These are phyloP conservation scores for Prosopis cineraria DNA, from an alignment of 306 rosid genomes.

Conservation along the genomic window DNA sequence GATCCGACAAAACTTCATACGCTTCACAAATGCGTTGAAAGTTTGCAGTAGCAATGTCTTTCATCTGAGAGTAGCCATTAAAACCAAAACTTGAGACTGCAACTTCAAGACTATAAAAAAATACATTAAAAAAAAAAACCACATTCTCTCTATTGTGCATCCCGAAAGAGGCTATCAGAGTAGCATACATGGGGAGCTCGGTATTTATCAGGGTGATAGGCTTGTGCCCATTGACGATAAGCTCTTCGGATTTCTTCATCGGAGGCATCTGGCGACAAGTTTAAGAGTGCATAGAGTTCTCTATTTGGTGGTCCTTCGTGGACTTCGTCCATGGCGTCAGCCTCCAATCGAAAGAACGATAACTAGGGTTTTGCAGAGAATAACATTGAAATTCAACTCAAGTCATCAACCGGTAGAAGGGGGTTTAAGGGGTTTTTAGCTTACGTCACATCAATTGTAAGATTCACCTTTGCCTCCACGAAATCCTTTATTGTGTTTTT, in stretches of 20 bases:
- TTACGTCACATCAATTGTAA: constrained; percentile 17
- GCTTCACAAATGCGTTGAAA: constrained; percentile 92
- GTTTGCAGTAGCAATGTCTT: constrained; percentile 86
- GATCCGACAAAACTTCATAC: constrained; percentile 84
- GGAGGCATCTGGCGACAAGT: constrained; percentile 89
- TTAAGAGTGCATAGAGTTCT: constrained; percentile 84
- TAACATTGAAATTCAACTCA: not conserved
- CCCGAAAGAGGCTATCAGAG: not conserved
- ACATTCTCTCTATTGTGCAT: not conserved
- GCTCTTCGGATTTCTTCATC: constrained; percentile 97
- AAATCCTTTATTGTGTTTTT: not conserved
- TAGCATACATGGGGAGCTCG: constrained; percentile 74
- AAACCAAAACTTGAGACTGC: constrained; percentile 7
- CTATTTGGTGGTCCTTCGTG: constrained; percentile 59
- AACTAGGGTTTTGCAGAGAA: constrained; percentile 56
- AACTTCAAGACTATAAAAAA: constrained; percentile 5
- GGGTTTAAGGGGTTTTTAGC: constrained; percentile 42
- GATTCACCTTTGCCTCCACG: not conserved
- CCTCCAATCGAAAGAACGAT: not conserved
- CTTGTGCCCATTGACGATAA: constrained; percentile 98
- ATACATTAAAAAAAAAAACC: not conserved
- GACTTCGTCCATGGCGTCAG: constrained; percentile 53
- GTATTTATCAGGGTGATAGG: constrained; percentile 91
- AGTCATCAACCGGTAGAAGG: not conserved
- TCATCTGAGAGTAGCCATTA: constrained; percentile 56